Conservation (phyloP, 1,284 basidiomycete species). For the Porogramme epimiltina region DNA sequence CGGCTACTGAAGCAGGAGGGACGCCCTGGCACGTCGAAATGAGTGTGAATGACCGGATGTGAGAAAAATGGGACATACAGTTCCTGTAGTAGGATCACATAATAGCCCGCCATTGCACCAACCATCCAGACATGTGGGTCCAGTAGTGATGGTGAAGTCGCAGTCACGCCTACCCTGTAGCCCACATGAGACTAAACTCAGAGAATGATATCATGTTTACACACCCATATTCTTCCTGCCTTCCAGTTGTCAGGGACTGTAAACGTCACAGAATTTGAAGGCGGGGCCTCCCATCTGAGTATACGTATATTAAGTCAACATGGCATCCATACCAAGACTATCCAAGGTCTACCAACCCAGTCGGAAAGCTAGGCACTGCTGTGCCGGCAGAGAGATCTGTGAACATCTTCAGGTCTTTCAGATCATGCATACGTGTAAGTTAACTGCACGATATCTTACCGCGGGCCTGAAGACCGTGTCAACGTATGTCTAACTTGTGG, state of each 20-base stretch:
- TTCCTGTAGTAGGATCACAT: slow-evolving; percentile 40
- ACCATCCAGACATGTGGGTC: slow-evolving; percentile 43
- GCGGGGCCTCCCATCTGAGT: slow-evolving; percentile 34
- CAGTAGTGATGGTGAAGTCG: slow-evolving; percentile 41
- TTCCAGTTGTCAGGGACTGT: slow-evolving; percentile 40
- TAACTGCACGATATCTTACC: slow-evolving; percentile 13
- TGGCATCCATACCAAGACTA: too few species aligned
- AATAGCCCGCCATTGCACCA: slow-evolving; percentile 49
- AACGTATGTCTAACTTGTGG: too few species aligned
- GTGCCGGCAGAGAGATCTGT: slow-evolving; percentile 27
- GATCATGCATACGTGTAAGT: neutral
- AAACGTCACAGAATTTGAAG: slow-evolving; percentile 33
- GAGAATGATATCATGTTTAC: neutral
- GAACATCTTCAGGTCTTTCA: slow-evolving; percentile 20
- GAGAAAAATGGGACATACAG: slow-evolving; percentile 17
- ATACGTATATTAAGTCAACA: too few species aligned
- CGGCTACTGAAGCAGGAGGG: slow-evolving; percentile 45
- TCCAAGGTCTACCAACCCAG: slow-evolving; percentile 29
- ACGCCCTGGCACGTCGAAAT: slow-evolving; percentile 32
- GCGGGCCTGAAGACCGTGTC: slow-evolving; percentile 26
- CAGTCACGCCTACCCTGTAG: slow-evolving; percentile 38
- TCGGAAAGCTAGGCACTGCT: slow-evolving; percentile 28
- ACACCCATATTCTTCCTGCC: slow-evolving; percentile 41
- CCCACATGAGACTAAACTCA: neutral
- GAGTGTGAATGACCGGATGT: too few species aligned